These are phyloP conservation scores for Phialophora verrucosa DNA, from an alignment of 2,329 filamentous ascomycete species.

Conservation along the genomic window DNA sequence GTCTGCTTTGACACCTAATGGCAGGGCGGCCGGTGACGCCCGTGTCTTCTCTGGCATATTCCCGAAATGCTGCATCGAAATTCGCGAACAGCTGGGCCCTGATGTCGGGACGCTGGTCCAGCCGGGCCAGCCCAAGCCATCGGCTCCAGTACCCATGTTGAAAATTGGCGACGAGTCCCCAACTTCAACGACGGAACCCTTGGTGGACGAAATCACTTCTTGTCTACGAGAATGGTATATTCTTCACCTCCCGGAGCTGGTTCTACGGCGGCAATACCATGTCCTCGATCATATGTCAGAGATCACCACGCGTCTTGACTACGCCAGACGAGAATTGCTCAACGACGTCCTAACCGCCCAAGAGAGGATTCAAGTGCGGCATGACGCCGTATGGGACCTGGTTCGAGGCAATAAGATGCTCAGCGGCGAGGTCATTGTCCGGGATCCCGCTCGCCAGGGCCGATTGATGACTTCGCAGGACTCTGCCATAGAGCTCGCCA, in stretches of 20 bases:
- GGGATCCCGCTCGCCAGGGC: conserved; percentile 81
- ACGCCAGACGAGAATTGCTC: conserved; percentile 84
- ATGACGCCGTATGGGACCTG: conserved; percentile 93
- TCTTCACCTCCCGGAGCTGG: conserved; percentile 89
- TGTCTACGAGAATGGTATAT: conserved; percentile 98
- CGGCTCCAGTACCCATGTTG: conserved; percentile 93
- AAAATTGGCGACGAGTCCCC: conserved; percentile 98
- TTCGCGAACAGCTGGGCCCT: conserved; percentile 81
- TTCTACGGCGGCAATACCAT: conserved; percentile 81
- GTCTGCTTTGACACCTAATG: conserved; percentile 85
- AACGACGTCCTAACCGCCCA: conserved; percentile 90
- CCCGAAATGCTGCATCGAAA: conserved; percentile 89
- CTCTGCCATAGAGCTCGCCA: conserved; percentile 88
- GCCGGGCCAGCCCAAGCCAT: conserved; percentile 63
- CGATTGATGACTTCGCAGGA: conserved; percentile 89
- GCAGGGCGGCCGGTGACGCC: conserved; percentile 91
- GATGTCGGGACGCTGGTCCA: conserved; percentile 17
- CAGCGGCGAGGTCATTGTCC: conserved; percentile 90
- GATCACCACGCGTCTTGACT: conserved; percentile 81
- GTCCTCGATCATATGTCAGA: conserved; percentile 80
- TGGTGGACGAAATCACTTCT: conserved; percentile 97
- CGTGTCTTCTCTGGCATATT: conserved; percentile 99
- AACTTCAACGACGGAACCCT: conserved; percentile 82
- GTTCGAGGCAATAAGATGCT: conserved; percentile 94
- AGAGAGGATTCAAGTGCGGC: conserved; percentile 79